Percentiles rank a stretch among this genome's conserved stretches.
These are phyloP conservation scores for Aspergillus panamensis DNA, from an alignment of 495 filamentous ascomycete genomes.

Conservation along the genomic window DNA sequence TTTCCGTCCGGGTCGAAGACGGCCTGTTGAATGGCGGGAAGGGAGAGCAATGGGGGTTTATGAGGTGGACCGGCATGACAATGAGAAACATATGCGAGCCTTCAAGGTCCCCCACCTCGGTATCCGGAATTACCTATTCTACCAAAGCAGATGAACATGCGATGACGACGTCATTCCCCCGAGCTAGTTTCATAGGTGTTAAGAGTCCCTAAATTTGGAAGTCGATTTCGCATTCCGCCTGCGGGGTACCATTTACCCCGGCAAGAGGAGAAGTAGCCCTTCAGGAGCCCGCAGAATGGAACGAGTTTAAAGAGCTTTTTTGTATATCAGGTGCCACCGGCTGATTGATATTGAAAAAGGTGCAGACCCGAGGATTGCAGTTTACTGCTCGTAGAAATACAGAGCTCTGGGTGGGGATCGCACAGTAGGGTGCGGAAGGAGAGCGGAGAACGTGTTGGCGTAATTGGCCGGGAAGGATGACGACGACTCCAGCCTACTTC, in stretches of 20 bases:
- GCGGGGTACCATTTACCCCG: slow-evolving; percentile 29
- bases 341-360: slow-evolving; percentile 32
- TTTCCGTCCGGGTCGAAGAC: too few species aligned
- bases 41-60: too few species aligned
- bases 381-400: slow-evolving; percentile 23
- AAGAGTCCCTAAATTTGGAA: slow-evolving; percentile 26
- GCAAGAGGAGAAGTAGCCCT: slow-evolving; percentile 30
- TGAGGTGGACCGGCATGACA: slow-evolving; percentile 35
- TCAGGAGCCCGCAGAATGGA: slow-evolving; percentile 35
- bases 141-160: slow-evolving; percentile 35
- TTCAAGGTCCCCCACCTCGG: slow-evolving; percentile 30
- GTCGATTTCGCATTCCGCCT: slow-evolving; percentile 23
- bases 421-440: slow-evolving; percentile 23
- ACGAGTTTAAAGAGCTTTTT: slow-evolving; percentile 34
- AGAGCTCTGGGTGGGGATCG: slow-evolving; percentile 28
- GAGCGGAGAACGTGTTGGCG: slow-evolving; percentile 27
- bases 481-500: not conserved
- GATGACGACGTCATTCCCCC: slow-evolving; percentile 35
- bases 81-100: slow-evolving; percentile 26
- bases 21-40: too few species aligned
- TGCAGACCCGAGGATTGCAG: slow-evolving; percentile 33
- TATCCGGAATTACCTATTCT: slow-evolving; percentile 34
- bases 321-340: slow-evolving; percentile 27
- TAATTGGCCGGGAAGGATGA: slow-evolving; percentile 35
- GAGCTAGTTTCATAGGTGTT: slow-evolving; percentile 34